These are phyloP conservation scores for Russula dissimulans DNA, from an alignment of 768 basidiomycete species.

Conservation along the genomic window DNA sequence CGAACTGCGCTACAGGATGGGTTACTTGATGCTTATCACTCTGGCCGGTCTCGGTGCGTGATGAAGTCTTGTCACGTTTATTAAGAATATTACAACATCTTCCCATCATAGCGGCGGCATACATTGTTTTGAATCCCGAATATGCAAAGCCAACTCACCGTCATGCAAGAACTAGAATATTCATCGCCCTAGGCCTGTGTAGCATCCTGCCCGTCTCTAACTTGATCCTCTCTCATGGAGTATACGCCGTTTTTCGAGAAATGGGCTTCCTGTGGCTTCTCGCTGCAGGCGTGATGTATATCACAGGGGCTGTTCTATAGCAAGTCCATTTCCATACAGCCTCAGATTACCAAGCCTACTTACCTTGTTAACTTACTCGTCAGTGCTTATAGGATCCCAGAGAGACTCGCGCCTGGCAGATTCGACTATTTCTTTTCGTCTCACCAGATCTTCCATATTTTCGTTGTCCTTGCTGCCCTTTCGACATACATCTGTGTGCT, in stretches of 20 bases:
- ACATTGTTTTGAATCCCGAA: slow-evolving; percentile 68
- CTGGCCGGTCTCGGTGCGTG: slow-evolving; percentile 49
- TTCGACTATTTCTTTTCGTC: slow-evolving; percentile 76
- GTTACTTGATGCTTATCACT: slow-evolving; percentile 46
- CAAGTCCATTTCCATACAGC: slow-evolving; percentile 36
- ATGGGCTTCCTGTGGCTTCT: slow-evolving; percentile 69
- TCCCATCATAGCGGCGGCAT: slow-evolving; percentile 44
- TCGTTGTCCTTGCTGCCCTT: slow-evolving; percentile 64
- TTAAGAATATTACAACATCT: not conserved
- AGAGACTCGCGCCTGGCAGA: slow-evolving; percentile 59
- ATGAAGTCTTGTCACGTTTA: not conserved
- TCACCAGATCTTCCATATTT: slow-evolving; percentile 86
- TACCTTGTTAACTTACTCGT: slow-evolving; percentile 7
- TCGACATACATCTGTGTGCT: slow-evolving; percentile 54
- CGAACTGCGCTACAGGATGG: slow-evolving; percentile 39
- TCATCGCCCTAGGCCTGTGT: slow-evolving; percentile 67
- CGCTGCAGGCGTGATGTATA: slow-evolving; percentile 63
- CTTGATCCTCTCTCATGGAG: slow-evolving; percentile 48
- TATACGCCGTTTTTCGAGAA: slow-evolving; percentile 41
- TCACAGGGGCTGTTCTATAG: slow-evolving; percentile 75
- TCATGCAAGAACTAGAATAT: slow-evolving; percentile 66
- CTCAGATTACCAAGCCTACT: slow-evolving; percentile 17
- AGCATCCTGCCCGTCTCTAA: slow-evolving; percentile 65
- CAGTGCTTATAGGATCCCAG: slow-evolving; percentile 80
- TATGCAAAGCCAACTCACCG: slow-evolving; percentile 70